Evolutionary conservation across 371 early-diverging fungal species (phyloP), one percentile per base, ranked within the genome.

Genomic region (Dinochytrium kinnereticum): DNA sequence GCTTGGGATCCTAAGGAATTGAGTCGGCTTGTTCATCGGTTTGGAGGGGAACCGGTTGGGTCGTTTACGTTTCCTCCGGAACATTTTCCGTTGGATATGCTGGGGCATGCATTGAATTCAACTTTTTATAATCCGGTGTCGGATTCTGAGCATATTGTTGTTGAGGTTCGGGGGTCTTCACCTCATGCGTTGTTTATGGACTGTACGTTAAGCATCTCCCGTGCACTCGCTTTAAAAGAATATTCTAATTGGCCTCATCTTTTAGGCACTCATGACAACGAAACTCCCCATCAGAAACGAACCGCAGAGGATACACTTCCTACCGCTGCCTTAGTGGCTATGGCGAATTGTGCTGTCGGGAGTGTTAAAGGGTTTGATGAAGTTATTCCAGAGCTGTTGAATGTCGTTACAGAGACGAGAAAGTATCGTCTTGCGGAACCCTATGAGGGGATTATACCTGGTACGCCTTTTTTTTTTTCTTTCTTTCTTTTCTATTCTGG

Each of bases 171-270:
- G 28, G 90, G 84, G 1, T 82, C 84, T 2, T 78, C 83, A 24
- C 96, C 98, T 5, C 96, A 98, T 74, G 96, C 96, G 0, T 86
- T 98, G 17, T 96, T 97, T 78, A 96, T 97, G 92, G 99, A 98
- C 77, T 96, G 96, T 77, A 59, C 50, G 28, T 64, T 64, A 10
- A 24, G 7, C 24, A 28, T 33, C n/a, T 7, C 33, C 33, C n/a
- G n/a, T n/a, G n/a, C n/a, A n/a, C n/a, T n/a, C n/a, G n/a, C n/a
- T 26, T 13, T 33, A 26, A 33, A 10, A 59, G 7, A 10, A 13
- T 44, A 13, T 44, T 44, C 44, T 44, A 13, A 33, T 64, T 24
- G 13, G 13, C 33, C 10, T 65, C 24, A 7, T 64, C 28, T 13
- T 59, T 17, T 51, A 67, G 75, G 82, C 85, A 98, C 99, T 7